Conservation (phyloP, 352 stramenopile genomes). For the Phytophthora rubi region DNA sequence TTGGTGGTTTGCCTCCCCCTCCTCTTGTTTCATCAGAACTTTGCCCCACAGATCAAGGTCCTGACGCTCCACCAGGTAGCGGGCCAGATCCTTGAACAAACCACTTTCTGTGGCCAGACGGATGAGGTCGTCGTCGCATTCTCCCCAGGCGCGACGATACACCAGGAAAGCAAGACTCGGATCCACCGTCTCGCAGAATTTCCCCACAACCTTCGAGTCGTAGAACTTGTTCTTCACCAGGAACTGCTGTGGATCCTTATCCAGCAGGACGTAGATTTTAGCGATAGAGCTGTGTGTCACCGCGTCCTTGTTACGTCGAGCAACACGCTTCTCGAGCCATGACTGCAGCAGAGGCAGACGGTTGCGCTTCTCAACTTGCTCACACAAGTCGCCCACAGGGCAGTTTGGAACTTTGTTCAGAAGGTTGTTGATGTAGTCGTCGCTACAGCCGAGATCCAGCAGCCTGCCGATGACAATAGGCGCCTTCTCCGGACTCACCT, state of each 20-base stretch:
- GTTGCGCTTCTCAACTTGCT: constrained; percentile 98
- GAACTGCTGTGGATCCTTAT: constrained; percentile 98
- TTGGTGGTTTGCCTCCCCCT: constrained; percentile 83
- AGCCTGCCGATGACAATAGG: constrained; percentile 99
- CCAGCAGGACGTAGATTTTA: constrained; percentile 99
- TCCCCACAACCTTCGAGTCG: constrained; percentile 97
- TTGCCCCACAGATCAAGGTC: constrained; percentile 98
- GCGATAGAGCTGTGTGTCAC: constrained; percentile 98
- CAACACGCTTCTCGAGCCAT: constrained; percentile 98
- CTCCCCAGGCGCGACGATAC: constrained; percentile 97
- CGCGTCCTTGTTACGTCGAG: constrained; percentile 97
- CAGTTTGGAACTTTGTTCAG: constrained; percentile 95
- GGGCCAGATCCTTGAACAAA: constrained; percentile 98
- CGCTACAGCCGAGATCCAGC: constrained; percentile 96
- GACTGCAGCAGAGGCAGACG: constrained; percentile 97
- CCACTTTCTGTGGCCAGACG: constrained; percentile 97
- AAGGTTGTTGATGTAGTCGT: constrained; percentile 99
- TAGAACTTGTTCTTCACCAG: constrained; percentile 99
- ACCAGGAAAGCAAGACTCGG: constrained; percentile 97
- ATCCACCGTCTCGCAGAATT: constrained; percentile 99
- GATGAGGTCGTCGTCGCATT: constrained; percentile 98
- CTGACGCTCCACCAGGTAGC: constrained; percentile 98
- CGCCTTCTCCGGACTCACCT: constrained; percentile 97
- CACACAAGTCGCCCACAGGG: constrained; percentile 97
- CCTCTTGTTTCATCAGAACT: constrained; percentile 90